A percentile compares a stretch with the other conserved stretches of the same genome.
Conservation (phyloP, 73 alveolate genomes). For the Paramecium biaurelia region DNA sequence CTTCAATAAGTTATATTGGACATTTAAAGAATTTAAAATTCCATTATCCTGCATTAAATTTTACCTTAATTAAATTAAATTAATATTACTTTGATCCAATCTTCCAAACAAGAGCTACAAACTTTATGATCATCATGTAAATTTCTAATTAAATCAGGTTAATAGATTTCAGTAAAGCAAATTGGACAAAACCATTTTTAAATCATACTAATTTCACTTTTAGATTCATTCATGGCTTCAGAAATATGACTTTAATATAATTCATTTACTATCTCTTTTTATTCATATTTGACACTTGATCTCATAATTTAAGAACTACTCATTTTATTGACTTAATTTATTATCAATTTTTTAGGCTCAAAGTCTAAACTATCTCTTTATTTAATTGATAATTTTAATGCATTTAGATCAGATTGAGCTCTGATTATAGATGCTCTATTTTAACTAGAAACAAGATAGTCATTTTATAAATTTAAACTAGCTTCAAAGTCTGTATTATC, state of each 20-base stretch:
- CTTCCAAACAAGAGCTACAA: conserved; percentile 28
- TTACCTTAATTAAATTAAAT: not conserved
- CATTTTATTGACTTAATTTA: not conserved
- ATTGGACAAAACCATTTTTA: not conserved
- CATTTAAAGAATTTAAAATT: conserved; percentile 33
- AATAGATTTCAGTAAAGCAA: not conserved
- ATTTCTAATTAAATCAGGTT: not conserved
- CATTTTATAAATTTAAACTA: not conserved
- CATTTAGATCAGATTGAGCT: not conserved
- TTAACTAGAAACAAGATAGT: not conserved
- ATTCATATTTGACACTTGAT: not conserved
- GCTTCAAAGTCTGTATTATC: not conserved
- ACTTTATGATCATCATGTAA: conserved; percentile 42
- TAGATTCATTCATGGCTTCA: not conserved
- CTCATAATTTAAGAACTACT: not conserved
- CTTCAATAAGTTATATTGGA: not conserved
- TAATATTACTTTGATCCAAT: conserved; percentile 15
- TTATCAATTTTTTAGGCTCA: not conserved
- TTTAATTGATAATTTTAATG: not conserved
- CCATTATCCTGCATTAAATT: conserved; percentile 54
- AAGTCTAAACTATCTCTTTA: not conserved
- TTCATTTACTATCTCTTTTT: not conserved
- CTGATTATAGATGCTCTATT: not conserved
- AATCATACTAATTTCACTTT: not conserved
- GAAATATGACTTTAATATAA: conserved; percentile 4